Evolutionary conservation across 352 stramenopile genomes (phyloP), one percentile per base, ranked within the genome.

Genomic region (Albugo laibachii): DNA sequence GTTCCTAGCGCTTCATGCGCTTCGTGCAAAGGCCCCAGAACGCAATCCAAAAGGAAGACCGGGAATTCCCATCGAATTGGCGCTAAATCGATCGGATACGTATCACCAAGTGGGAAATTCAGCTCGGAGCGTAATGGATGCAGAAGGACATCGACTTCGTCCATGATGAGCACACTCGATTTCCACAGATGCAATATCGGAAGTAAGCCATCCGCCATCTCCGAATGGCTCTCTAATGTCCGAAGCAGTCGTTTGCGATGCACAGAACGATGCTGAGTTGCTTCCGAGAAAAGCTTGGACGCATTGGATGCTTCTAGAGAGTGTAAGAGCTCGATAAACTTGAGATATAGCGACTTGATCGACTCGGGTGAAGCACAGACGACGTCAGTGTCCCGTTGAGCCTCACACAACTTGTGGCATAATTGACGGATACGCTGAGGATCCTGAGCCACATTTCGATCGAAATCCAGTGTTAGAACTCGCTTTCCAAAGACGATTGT

Each of bases 341-440:
- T 99, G 1, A 99, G 60, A 80, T 97, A 95, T 61, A 99, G 97
- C 27, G 92, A 97, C 64, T 99, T 99, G 39, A 99, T 91, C 51
- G 91, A 95, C 36, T 97, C 97, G 2, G 96, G 96, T 5, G 92
- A 98, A 13, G 95, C 93, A 57, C 96, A 97, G 12, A 99, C 95
- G 2, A 99, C 93, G 35, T 96, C 94, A 1, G 76, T 76, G 50
- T 91, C 59, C 62, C 88, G 51, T 51, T 94, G 66, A 79, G 88
- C 63, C 62, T 80, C 50, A 67, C 93, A 82, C 13, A 99, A 61
- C 48, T 92, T 93, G 20, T 61, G 64, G 45, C 80, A 85, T 24
- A 92, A 50, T 37, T 73, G 65, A 16, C 83, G 46, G 3, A 80
- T 69, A 24, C 62, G 48, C 15, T 50, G 52, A 11, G 79, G 69